Base-by-base conservation (phyloP, 352 stramenopile genomes). In the Phytopythium helicoides region DNA sequence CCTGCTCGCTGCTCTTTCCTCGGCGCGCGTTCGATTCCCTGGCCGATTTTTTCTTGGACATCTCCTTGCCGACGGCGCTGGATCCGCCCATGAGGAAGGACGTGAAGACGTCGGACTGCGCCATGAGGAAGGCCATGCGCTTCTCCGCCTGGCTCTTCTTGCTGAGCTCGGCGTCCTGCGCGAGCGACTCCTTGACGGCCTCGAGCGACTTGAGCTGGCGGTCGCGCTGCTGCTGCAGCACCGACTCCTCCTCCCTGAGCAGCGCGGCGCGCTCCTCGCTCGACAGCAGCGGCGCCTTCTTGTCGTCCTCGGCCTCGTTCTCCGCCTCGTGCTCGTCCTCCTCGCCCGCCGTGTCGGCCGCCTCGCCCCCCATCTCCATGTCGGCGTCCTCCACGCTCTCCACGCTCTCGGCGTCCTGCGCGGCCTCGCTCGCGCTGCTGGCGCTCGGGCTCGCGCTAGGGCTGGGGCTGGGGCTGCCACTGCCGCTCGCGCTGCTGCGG, bases 51-150 rank as follows among this genome's bases (percentile, higher is more conserved):
- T 25, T 66, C 34, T 81, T 76, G 14, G 70, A 69, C 82, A 94
- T 92, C 23, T 87, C 82, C 52, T 89, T 88, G 8, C 85, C 85
- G 7, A 94, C 56, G 3, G 82, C 52, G 37, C 78, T 92, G 6
- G 73, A 87, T 3, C 85, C 85, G 47, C 85, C 85, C 85, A 94
- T 94, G 19, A 94, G 60, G 44, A 94, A 94, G 38, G 74, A 89
- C 60, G 85, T 94, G 57, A 94, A 94, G 14, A 94, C 85, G 56
- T 94, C 82, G 42, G 85, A 94, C 63, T 89, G 85, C 3, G 85
- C 85, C 85, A 94, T 94, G n/a, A 94, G 64, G 54, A 94, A 94
- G 36, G 74, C 76, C 78, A 94, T 86, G 50, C 87, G 88, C 64
- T 82, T 81, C 54, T 94, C 76, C 1, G 63, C n/a, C 11, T 62